A percentile compares a stretch with the other conserved stretches of the same genome.
Evolutionary conservation across 1,139 yeast species (phyloP).

Genomic region (Pichia terricola): DNA sequence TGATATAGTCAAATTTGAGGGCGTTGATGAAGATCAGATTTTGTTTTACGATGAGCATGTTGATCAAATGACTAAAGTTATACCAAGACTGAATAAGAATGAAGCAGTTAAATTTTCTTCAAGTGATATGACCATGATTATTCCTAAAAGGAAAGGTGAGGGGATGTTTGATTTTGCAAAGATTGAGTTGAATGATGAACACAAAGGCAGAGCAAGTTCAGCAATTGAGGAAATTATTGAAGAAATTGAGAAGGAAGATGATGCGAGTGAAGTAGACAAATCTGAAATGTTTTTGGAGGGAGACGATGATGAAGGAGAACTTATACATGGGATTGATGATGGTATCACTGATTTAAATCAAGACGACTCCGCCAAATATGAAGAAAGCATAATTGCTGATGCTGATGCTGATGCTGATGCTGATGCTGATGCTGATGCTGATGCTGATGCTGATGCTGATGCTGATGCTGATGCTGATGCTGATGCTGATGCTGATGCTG

Average conservation of each 20-base stretch:
- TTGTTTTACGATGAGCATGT: slow-evolving; percentile 13
- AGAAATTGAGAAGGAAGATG: slow-evolving; percentile 1
- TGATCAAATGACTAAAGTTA: slow-evolving; percentile 22
- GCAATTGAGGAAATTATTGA: neutral
- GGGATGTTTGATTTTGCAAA: slow-evolving; percentile 10
- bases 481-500: too few relatives aligned
- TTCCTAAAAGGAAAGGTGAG: slow-evolving; percentile 15
- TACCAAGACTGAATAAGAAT: slow-evolving; percentile 8
- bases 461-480: too few relatives aligned
- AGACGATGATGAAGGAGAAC: too few relatives aligned
- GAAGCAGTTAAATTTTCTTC: neutral
- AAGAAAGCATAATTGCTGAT: too few relatives aligned
- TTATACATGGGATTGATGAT: slow-evolving; percentile 1
- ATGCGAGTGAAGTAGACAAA: neutral
- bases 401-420: too few relatives aligned
- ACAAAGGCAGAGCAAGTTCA: neutral
- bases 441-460: too few relatives aligned
- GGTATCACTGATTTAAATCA: neutral
- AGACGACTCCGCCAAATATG: too few relatives aligned
- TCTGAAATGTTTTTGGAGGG: too few relatives aligned
- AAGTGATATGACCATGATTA: slow-evolving; percentile 25
- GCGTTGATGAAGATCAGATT: slow-evolving; percentile 7
- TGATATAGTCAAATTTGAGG: too few relatives aligned
- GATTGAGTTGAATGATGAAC: slow-evolving; percentile 4
- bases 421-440: too few relatives aligned